Evolutionary conservation across 805 yeast genomes (phyloP).

Genomic region (Zygosaccharomyces gambellarensis): DNA sequence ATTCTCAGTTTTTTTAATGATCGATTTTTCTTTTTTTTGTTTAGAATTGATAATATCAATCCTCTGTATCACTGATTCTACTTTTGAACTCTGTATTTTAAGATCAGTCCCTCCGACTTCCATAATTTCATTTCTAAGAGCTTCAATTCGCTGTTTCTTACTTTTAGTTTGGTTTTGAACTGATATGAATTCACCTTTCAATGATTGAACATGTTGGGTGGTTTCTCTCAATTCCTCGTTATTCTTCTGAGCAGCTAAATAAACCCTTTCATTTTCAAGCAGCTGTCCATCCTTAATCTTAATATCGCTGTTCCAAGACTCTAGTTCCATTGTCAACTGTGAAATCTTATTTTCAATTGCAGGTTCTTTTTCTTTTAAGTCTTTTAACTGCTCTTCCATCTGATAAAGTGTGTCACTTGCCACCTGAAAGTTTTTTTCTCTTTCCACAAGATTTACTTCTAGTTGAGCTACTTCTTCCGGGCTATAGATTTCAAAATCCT

Average conservation of each 20-base stretch:
- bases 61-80: conserved; percentile 65
- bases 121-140: conserved; percentile 72
- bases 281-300: conserved; percentile 43
- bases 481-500: conserved; percentile 37
- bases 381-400: conserved; percentile 56
- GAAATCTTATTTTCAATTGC: conserved; percentile 59
- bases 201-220: conserved; percentile 16
- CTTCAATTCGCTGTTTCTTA: conserved; percentile 51
- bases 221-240: conserved; percentile 39
- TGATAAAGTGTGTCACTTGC: conserved; percentile 49
- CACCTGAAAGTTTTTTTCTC: conserved; percentile 50
- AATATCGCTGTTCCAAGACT: conserved; percentile 51
- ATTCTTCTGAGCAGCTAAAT: conserved; percentile 20
- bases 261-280: conserved; percentile 33
- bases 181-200: conserved; percentile 38
- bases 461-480: conserved; percentile 54
- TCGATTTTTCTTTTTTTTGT: conserved; percentile 51
- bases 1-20: conserved; percentile 56
- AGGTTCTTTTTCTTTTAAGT: conserved; percentile 62
- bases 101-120: conserved; percentile 87
- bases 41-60: conserved; percentile 56
- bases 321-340: conserved; percentile 58
- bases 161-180: conserved; percentile 50
- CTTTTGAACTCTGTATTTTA: conserved; percentile 73
- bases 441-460: conserved; percentile 45